Evolutionary conservation across 257 asterid species (phyloP).

Genomic region (Striga asiatica): DNA sequence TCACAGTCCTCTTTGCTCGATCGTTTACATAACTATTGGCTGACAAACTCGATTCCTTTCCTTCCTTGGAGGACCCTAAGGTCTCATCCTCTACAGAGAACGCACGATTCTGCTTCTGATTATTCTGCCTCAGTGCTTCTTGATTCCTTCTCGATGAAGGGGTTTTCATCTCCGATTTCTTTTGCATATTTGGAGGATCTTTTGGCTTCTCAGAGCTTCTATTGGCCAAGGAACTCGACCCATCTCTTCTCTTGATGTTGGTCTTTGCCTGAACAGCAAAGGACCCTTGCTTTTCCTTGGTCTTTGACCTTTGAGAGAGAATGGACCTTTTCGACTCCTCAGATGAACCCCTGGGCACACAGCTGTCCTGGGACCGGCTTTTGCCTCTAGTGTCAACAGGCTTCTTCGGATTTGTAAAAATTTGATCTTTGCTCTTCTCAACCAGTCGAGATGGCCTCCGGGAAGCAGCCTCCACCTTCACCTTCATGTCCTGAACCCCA

Average conservation of each 20-base stretch:
- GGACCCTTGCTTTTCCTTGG: slow-evolving; percentile 48
- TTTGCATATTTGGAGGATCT: slow-evolving; percentile 34
- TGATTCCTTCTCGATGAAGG: slow-evolving; percentile 36
- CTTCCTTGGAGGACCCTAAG: slow-evolving; percentile 37
- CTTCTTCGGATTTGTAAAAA: slow-evolving; percentile 33
- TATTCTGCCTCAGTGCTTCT: slow-evolving; percentile 69
- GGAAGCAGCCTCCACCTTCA: slow-evolving; percentile 43
- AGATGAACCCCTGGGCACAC: slow-evolving; percentile 26
- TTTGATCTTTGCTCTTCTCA: slow-evolving; percentile 40
- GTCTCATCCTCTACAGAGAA: slow-evolving; percentile 32
- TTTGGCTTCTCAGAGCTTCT: slow-evolving; percentile 42
- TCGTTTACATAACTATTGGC: slow-evolving; percentile 27
- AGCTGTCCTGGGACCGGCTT: slow-evolving; percentile 33
- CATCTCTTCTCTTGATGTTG: slow-evolving; percentile 52
- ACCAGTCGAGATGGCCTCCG: slow-evolving; percentile 28
- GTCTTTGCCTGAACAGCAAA: slow-evolving; percentile 46
- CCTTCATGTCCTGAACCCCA: slow-evolving; percentile 54
- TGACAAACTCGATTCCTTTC: slow-evolving; percentile 32
- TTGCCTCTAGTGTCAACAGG: slow-evolving; percentile 33
- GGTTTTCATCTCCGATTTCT: slow-evolving; percentile 41
- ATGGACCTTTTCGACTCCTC: slow-evolving; percentile 40
- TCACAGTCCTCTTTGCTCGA: slow-evolving; percentile 39
- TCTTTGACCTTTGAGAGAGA: slow-evolving; percentile 43
- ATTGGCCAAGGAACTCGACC: slow-evolving; percentile 24
- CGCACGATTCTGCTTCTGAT: slow-evolving; percentile 76